Evolutionary conservation across 768 basidiomycete species (phyloP).

Genomic region (Mycena latifolia): DNA sequence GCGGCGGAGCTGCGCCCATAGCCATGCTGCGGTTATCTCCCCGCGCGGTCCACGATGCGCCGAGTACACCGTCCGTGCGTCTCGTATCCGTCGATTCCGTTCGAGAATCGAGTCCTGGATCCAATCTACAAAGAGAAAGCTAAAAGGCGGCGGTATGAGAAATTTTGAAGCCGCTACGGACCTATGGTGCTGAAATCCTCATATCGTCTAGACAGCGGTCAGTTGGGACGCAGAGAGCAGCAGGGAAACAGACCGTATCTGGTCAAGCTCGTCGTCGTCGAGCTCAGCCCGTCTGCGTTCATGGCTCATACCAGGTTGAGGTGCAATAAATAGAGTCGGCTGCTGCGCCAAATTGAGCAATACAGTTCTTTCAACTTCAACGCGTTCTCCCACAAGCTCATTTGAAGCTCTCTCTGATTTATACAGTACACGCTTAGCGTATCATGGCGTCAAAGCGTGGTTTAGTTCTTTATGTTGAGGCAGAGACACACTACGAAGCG

Average conservation of each 20-base stretch:
- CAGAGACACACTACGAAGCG: not conserved
- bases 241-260: conserved; percentile 63
- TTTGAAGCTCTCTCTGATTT: too few relatives aligned
- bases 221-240: conserved; percentile 2
- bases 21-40: conserved; percentile 64
- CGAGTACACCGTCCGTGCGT: conserved; percentile 60
- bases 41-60: conserved; percentile 61
- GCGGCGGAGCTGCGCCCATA: conserved; percentile 73
- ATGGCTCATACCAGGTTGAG: conserved; percentile 28
- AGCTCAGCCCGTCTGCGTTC: conserved; percentile 53
- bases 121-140: conserved; percentile 83
- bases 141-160: too few relatives aligned
- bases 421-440: too few relatives aligned
- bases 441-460: not conserved
- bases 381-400: too few relatives aligned
- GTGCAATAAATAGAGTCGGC: not conserved
- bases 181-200: conserved; percentile 97
- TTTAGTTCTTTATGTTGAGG: conserved; percentile 3
- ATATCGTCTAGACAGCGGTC: conserved; percentile 73
- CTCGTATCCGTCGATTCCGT: conserved; percentile 80
- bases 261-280: conserved; percentile 76
- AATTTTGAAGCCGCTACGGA: conserved; percentile 48
- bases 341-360: too few relatives aligned
- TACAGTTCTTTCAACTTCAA: too few relatives aligned
- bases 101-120: conserved; percentile 95